phyloP scores from a whole-genome alignment of 1,284 basidiomycete genomes.

The Pisolithus thermaeus region DNA sequence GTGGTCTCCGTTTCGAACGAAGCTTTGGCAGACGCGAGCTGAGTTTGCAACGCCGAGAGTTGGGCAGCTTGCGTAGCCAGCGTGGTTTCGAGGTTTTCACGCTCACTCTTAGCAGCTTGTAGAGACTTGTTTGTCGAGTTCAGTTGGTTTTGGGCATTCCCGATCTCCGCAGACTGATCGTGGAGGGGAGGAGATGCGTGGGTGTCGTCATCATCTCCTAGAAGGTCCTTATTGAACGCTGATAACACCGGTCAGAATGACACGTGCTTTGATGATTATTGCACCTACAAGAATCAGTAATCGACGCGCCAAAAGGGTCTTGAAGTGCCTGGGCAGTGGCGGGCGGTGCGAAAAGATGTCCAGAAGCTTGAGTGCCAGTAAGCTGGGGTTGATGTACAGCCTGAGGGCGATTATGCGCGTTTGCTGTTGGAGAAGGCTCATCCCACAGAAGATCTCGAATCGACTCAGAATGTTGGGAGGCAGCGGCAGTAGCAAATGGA shows the following conservation, averaged over 20 bases:
- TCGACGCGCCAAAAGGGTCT: constrained; percentile 37
- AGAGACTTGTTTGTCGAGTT: constrained; percentile 71
- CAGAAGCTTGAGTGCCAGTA: constrained; percentile 13
- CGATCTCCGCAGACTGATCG: constrained; percentile 75
- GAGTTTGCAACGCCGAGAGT: constrained; percentile 68
- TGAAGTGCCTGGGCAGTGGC: constrained; percentile 19
- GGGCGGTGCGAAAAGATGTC: constrained; percentile 14
- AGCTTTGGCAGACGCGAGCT: constrained; percentile 70
- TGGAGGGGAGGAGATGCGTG: constrained; percentile 49
- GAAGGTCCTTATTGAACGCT: constrained; percentile 44
- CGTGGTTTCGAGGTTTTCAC: constrained; percentile 49
- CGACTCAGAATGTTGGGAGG: constrained; percentile 33
- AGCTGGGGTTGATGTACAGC: constrained; percentile 34
- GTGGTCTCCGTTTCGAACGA: constrained; percentile 84
- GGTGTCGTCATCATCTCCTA: constrained; percentile 64
- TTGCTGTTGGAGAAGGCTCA: constrained; percentile 54
- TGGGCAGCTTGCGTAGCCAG: constrained; percentile 62
- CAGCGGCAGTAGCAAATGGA: constrained; percentile 29
- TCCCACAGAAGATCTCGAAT: constrained; percentile 53
- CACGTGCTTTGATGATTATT: constrained; percentile 7
- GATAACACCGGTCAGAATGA: constrained; percentile 12
- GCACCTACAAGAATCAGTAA: constrained; percentile 23
- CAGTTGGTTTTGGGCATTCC: constrained; percentile 81
- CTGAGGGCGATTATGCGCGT: constrained; percentile 32
- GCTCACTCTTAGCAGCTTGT: constrained; percentile 55